Evolutionary conservation across 257 asterid species (phyloP).

Genomic region (Penstemon davidsonii): DNA sequence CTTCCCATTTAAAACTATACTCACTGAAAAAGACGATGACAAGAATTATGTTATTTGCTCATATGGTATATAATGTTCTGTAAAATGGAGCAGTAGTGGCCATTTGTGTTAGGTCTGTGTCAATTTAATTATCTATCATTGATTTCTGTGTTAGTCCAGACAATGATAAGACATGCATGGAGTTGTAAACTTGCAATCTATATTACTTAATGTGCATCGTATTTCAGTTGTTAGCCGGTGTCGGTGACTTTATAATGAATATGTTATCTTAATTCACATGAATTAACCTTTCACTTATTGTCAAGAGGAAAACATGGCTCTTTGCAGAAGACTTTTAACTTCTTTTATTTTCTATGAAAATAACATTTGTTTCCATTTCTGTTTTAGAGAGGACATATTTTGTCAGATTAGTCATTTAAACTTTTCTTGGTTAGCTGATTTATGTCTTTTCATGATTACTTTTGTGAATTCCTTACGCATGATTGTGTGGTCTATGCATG

Average conservation of each 20-base stretch:
- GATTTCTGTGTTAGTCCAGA: not conserved
- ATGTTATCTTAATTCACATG: not conserved
- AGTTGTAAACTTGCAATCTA: not conserved
- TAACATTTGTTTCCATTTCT: not conserved
- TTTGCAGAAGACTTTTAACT: not conserved
- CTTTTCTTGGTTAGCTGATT: slow-evolving; percentile 3
- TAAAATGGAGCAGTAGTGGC: not conserved
- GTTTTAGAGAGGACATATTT: not conserved
- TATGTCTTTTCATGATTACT: not conserved
- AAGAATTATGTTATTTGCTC: not conserved
- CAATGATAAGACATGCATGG: slow-evolving; percentile 4
- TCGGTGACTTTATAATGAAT: not conserved
- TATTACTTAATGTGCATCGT: not conserved
- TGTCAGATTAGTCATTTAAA: not conserved
- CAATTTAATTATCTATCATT: not conserved
- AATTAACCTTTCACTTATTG: no score
- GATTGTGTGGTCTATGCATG: not conserved
- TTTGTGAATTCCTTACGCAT: not conserved
- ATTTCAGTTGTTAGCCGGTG: slow-evolving; percentile 1
- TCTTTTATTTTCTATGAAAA: not conserved
- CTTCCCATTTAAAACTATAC: slow-evolving; percentile 8
- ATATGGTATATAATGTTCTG: slow-evolving; percentile 7
- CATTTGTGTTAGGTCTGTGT: not conserved
- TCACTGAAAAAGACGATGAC: slow-evolving; percentile 4
- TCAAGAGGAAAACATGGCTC: not conserved